phyloP scores from a whole-genome alignment of 179 eudicot species.

The Gypsophila paniculata region DNA sequence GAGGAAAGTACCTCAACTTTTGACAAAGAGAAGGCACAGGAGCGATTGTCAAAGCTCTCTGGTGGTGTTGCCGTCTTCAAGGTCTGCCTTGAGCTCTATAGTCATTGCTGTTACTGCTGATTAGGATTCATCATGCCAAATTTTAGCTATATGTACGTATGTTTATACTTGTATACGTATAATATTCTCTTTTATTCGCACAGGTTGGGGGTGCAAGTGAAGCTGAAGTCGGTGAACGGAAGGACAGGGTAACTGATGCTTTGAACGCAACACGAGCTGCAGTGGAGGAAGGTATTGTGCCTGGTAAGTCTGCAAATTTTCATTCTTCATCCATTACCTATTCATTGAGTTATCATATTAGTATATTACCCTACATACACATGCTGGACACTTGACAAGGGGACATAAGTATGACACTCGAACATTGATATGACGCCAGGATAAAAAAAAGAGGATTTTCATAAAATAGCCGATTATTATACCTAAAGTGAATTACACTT shows the following conservation, averaged over 20 bases:
- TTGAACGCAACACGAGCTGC: conserved; percentile 95
- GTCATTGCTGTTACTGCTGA: background rate
- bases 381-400: background rate
- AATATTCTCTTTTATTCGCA: background rate
- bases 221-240: conserved; percentile 88
- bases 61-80: conserved; percentile 97
- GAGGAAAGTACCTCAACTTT: conserved; percentile 70
- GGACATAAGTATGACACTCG: background rate
- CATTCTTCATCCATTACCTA: background rate
- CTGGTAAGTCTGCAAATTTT: conserved; percentile 45
- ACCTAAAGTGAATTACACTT: background rate
- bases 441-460: background rate
- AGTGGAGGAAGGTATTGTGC: conserved; percentile 92
- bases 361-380: background rate
- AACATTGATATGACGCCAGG: no score
- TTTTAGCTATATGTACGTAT: background rate
- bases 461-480: background rate
- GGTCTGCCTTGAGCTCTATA: conserved; percentile 38
- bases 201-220: conserved; percentile 97
- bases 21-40: conserved; percentile 97
- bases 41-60: conserved; percentile 78
- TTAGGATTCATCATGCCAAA: background rate
- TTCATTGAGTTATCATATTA: no score
- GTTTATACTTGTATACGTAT: background rate
- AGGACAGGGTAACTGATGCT: conserved; percentile 94